These are phyloP conservation scores for Erythrobasidium hasegawianum DNA, from an alignment of 1,284 basidiomycete species.

Conservation along the genomic window DNA sequence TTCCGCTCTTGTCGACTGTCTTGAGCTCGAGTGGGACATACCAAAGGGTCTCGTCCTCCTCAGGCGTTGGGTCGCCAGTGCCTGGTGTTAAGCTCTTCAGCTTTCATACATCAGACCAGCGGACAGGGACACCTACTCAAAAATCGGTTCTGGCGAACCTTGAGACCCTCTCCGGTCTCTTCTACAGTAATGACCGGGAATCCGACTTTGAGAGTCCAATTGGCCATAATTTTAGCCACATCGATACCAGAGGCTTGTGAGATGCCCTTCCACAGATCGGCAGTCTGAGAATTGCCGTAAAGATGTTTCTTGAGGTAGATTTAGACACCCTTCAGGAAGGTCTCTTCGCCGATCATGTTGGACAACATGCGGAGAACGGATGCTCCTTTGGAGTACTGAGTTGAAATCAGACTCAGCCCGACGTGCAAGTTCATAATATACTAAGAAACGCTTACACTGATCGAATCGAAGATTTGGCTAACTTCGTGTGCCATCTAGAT, in stretches of 20 bases:
- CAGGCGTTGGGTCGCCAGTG: constrained; percentile 49
- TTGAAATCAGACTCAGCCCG: not conserved
- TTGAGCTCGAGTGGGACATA: constrained; percentile 74
- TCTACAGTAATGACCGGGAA: constrained; percentile 70
- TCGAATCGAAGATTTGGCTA: constrained; percentile 71
- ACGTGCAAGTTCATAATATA: constrained; percentile 44
- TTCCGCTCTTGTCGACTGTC: constrained; percentile 61
- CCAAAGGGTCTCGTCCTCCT: constrained; percentile 92
- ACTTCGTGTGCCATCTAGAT: constrained; percentile 5
- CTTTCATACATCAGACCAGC: not conserved
- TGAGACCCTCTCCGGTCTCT: constrained; percentile 61
- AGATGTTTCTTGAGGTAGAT: constrained; percentile 82
- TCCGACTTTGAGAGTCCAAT: constrained; percentile 80
- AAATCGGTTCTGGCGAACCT: constrained; percentile 63
- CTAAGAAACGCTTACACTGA: constrained; percentile 51
- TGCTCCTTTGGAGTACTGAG: constrained; percentile 71
- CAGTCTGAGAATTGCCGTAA: constrained; percentile 79
- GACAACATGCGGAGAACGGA: constrained; percentile 93
- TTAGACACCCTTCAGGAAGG: constrained; percentile 56
- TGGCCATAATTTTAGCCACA: constrained; percentile 78
- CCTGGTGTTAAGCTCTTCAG: constrained; percentile 1
- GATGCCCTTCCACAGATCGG: constrained; percentile 87
- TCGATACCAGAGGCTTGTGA: constrained; percentile 71
- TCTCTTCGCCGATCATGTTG: constrained; percentile 81
- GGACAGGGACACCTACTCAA: not conserved